These are phyloP conservation scores for Aspergillus avenaceus DNA, from an alignment of 495 filamentous ascomycete genomes.

Conservation along the genomic window DNA sequence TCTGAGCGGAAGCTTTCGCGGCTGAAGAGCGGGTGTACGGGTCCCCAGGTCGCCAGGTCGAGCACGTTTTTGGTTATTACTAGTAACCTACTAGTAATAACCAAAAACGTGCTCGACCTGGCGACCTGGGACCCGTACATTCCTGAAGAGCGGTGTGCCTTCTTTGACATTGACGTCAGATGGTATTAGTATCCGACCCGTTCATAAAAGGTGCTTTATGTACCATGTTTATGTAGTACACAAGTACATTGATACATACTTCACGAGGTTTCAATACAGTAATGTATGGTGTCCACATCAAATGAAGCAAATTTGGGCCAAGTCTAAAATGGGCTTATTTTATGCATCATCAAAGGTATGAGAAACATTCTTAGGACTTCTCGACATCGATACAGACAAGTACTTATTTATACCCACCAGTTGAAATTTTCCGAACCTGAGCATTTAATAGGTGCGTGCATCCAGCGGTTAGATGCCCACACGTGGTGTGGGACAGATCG, in stretches of 20 bases:
- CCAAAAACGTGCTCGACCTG: too few relatives aligned
- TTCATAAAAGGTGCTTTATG: not conserved
- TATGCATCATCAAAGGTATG: not conserved
- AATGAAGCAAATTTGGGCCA: not conserved
- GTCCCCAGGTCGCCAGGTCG: too few relatives aligned
- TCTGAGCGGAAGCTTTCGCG: too few relatives aligned
- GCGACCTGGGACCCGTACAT: not conserved
- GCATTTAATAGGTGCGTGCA: constrained; percentile 10
- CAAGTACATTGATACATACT: not conserved
- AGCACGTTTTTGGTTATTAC: too few relatives aligned
- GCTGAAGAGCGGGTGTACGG: too few relatives aligned
- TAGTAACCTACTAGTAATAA: too few relatives aligned
- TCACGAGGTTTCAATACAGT: not conserved
- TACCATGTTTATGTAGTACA: not conserved
- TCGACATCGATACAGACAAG: not conserved
- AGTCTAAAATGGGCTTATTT: not conserved
- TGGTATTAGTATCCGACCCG: constrained; percentile 4
- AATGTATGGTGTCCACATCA: not conserved
- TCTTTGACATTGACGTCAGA: constrained; percentile 5
- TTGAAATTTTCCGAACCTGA: not conserved
- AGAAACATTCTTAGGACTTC: not conserved
- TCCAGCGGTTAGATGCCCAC: constrained; percentile 28
- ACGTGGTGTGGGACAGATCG: constrained; percentile 32
- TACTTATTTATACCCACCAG: not conserved
- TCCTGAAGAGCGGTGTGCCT: constrained; percentile 1